Evolutionary conservation across 2,329 filamentous ascomycete genomes (phyloP), one percentile per base, ranked within the genome.

Genomic region (Pseudogymnoascus sp.): DNA sequence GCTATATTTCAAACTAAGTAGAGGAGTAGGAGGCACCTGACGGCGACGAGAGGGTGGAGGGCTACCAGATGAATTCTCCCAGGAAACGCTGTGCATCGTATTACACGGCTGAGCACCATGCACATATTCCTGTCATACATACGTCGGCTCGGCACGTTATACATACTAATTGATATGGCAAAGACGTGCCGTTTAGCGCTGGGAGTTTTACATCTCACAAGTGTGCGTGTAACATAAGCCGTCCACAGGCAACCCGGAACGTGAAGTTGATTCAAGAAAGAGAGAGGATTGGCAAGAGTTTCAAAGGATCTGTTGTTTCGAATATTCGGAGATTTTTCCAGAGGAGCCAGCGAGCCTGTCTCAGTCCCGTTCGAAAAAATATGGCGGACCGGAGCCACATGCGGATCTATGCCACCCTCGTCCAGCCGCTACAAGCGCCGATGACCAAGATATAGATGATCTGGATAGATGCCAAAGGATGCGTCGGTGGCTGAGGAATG

Each of bases 101-200:
- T 19, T 56, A 56, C 50, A 56, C 50, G 50, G 50, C 50, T 56
- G 50, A 56, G 50, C n/a, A 56, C 26, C 9, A 56, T 15, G 26
- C 50, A 19, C 29, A 33, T 56, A 56, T 33, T 56, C 29, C 10
- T 56, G 50, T 56, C 26, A 56, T 33, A 56, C 50, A 56, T 56
- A 56, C 50, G 13, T 33, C 29, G 50, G 29, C n/a, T 56, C 50
- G 50, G 29, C 50, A 56, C 29, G 50, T 33, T 56, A 33, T 56
- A 13, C 26, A 56, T 56, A 29, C 2, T 1, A 56, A 33, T 33
- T 33, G 26, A 13, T 56, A 33, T 15, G 26, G 6, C 44, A 31
- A 56, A 56, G 26, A 56, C 13, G n/a, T 56, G n/a, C 11, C 26
- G 29, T 56, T 31, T n/a, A 19, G 11, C 11, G 26, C n/a, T 56